Base-by-base conservation (phyloP, 2,329 filamentous ascomycete genomes). In the Aspergillus fijiensis region DNA sequence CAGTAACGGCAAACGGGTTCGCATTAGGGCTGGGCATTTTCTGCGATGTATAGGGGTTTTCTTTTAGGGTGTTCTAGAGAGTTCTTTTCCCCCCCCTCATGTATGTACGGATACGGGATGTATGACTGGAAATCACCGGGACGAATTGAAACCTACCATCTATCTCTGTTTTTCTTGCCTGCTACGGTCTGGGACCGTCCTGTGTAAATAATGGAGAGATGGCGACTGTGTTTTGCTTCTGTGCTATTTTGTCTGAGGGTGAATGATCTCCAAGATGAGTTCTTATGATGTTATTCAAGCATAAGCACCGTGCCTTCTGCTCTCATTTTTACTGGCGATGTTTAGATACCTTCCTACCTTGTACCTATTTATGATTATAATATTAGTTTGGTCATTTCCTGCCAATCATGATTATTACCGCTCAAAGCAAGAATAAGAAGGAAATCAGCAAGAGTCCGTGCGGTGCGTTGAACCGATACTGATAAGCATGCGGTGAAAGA, bases 61-160 rank as follows among this genome's bases (percentile, higher is more conserved):
- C 50, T 27, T 39, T 42, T 45, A 53, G 55, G 63, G 60, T 65
- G 63, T 59, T 61, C 57, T 62, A 66, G 64, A 65, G 55, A 55
- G 52, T 51, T 47, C 61, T 59, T 51, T 55, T 49, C 50, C 61
- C 27, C 27, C 7, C 7, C 27, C 27, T 7, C 57, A 62, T 68
- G 63, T 68, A 64, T 66, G 60, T 66, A 64, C 61, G 65, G 62
- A 50, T 49, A 55, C 63, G 58, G 61, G 59, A 63, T 67, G 65
- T 67, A 69, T 62, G 59, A 61, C 59, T 55, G 64, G 59, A 58
- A 63, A 59, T 54, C 29, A 55, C 55, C 59, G 48, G 59, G 53
- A 62, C 49, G 57, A 62, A 60, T 53, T 53, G 23, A 57, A 49
- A 45, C n/a, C 39, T 45, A 16, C 16, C 39, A 45, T 19, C 39